Evolutionary conservation across 257 asterid species (phyloP).

Genomic region (Nicotiana obtusifolia): DNA sequence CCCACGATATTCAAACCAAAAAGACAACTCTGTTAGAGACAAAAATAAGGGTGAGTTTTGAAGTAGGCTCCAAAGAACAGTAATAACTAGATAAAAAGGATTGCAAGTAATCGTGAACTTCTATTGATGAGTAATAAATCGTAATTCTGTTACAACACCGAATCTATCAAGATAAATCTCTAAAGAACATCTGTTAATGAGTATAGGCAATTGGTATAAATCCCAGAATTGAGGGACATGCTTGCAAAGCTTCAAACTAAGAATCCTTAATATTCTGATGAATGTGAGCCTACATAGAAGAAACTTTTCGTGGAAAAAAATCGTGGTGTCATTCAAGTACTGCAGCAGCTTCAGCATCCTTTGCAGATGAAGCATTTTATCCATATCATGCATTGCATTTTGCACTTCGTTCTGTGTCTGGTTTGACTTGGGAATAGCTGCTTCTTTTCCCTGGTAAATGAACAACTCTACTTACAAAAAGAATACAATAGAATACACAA

Average conservation of each 20-base stretch:
- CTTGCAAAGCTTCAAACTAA: background rate
- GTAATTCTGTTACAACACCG: background rate
- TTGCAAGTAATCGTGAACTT: background rate
- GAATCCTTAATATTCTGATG: slow-evolving; percentile 1
- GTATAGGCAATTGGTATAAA: background rate
- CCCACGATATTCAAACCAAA: too few relatives aligned
- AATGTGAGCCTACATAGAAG: background rate
- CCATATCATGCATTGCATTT: background rate
- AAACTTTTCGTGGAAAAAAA: background rate
- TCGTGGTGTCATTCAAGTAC: background rate
- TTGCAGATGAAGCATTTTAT: background rate
- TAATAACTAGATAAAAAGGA: background rate
- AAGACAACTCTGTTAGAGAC: background rate
- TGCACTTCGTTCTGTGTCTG: background rate
- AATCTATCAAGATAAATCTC: slow-evolving; percentile 7
- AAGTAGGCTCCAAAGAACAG: background rate
- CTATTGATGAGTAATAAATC: background rate
- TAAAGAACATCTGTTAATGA: background rate
- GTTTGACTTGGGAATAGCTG: slow-evolving; percentile 1
- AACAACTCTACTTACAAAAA: slow-evolving; percentile 2
- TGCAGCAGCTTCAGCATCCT: background rate
- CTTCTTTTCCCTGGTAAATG: background rate
- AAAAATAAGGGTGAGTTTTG: background rate
- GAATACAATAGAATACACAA: background rate
- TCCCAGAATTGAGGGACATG: background rate